Base-by-base conservation (phyloP, 2,329 filamentous ascomycete species). In the Ceratocystis destructans region DNA sequence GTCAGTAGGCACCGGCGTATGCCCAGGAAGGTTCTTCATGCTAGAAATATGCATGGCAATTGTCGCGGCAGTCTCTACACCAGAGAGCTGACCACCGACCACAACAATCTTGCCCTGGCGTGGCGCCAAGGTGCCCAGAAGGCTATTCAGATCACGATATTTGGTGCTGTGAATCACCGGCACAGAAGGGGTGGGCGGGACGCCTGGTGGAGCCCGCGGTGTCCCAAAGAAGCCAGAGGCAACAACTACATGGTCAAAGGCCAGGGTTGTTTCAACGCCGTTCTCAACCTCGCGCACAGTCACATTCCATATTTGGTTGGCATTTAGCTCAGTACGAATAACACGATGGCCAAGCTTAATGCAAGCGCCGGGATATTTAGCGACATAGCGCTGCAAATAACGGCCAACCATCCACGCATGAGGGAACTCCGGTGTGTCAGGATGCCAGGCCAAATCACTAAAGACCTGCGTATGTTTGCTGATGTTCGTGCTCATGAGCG, bases 1-100 rank as follows among this genome's bases (percentile, higher is more conserved):
- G 10, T 79, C 77, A 0, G 79, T 78, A 0, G 79, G 71, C 57
- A 79, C 74, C 0, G 73, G 65, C 3, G 57, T 61, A 28, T 28
- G 61, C 6, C 63, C 63, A 0, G 85, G 82, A 0, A 82, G 80
- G 72, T 87, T 77, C 12, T 75, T 74, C 2, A 81, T 80, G 5
- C 84, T 84, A 0, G 89, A 92, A 1, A 93, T 74, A 69, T 91
- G 84, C 3, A 84, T 79, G 10, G 88, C 88, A 62, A 92, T 82
- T 1, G 86, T 85, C 8, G 84, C 86, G 0, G 89, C 87, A 62
- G 87, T 87, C 76, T 95, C 90, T 4, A 88, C 83, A 0, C 89
- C 89, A 1, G 89, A 93, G 81, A 94, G 91, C 71, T 91, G 88
- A 0, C 89, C 89, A 0, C 90, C 90, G 0, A 91, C 83, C 0